Base-by-base conservation (phyloP, 2,329 filamentous ascomycete genomes). In the Magnaporthiopsis poae region DNA sequence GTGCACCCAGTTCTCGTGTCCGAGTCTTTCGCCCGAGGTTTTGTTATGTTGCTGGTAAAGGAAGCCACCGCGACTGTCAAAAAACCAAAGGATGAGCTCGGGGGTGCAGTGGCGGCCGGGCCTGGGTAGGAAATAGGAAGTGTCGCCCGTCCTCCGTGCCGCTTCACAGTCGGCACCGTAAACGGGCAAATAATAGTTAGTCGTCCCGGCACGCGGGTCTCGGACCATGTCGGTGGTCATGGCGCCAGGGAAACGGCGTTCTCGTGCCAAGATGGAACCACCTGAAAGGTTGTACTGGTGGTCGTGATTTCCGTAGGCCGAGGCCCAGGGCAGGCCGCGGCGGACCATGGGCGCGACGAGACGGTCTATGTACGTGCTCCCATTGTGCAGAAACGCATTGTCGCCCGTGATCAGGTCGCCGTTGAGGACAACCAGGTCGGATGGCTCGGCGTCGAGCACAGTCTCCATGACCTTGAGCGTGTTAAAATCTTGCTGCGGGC, bases 401-500 rank as follows among this genome's bases (percentile, higher is more conserved):
- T 88, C 84, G 46, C 86, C 86, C 0, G 86, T 86, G 66, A 87
- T 84, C 2, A 88, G 76, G 70, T 89, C 87, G 60, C 87, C 86
- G 68, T 88, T 88, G 11, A 88, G 74, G 1, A 89, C 81, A 2
- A 85, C 84, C 0, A 89, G 78, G 61, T 85, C 70, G 71, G 39
- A 64, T 1, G 67, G 66, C 66, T 76, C 75, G 12, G 67, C 62
- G 66, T 78, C 75, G 0, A 80, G 72, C 18, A 80, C 69, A 4
- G 69, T 68, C 9, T 74, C 70, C 21, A 80, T 73, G 3, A 80
- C 77, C n/a, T 71, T 70, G 61, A 75, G 70, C 0, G 77, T 74
- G 21, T 73, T 72, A 62, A 73, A 66, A 68, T 80, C 78, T 66
- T 80, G 77, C 29, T 73, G 70, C 1, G 77, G 76, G 0, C 78